phyloP scores from a whole-genome alignment of 2,329 filamentous ascomycete genomes.

The Epichloe coenophiala region DNA sequence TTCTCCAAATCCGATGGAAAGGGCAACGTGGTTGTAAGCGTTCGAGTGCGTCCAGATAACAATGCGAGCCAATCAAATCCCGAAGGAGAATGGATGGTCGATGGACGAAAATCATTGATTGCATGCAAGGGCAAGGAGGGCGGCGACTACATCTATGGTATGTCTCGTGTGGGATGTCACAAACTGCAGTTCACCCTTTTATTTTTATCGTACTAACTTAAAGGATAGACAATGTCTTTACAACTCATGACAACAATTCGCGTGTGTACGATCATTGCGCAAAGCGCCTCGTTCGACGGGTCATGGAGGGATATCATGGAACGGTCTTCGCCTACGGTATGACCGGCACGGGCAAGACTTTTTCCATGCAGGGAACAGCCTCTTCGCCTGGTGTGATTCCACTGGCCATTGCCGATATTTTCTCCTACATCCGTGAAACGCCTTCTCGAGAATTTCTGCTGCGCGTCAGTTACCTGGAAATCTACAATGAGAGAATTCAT shows the following conservation, averaged over 20 bases:
- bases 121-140: conserved; percentile 79
- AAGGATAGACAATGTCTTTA: conserved; percentile 80
- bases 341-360: conserved; percentile 97
- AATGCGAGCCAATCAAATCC: conserved; percentile 45
- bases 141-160: conserved; percentile 87
- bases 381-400: conserved; percentile 94
- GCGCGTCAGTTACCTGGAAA: conserved; percentile 94
- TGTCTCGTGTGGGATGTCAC: conserved; percentile 16
- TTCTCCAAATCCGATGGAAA: conserved; percentile 56
- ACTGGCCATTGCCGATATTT: conserved; percentile 94
- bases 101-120: conserved; percentile 69
- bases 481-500: conserved; percentile 97
- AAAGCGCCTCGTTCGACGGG: conserved; percentile 83
- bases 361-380: conserved; percentile 97
- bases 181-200: not conserved
- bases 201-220: conserved; percentile 9
- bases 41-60: conserved; percentile 78
- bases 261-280: conserved; percentile 90
- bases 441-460: conserved; percentile 87
- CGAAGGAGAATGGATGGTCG: conserved; percentile 84
- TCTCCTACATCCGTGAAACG: conserved; percentile 96
- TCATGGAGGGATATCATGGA: conserved; percentile 98
- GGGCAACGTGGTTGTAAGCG: conserved; percentile 91
- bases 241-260: conserved; percentile 83
- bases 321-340: conserved; percentile 98